These are phyloP conservation scores for Akanthomyces muscarius DNA, from an alignment of 2,329 filamentous ascomycete species.

Conservation along the genomic window DNA sequence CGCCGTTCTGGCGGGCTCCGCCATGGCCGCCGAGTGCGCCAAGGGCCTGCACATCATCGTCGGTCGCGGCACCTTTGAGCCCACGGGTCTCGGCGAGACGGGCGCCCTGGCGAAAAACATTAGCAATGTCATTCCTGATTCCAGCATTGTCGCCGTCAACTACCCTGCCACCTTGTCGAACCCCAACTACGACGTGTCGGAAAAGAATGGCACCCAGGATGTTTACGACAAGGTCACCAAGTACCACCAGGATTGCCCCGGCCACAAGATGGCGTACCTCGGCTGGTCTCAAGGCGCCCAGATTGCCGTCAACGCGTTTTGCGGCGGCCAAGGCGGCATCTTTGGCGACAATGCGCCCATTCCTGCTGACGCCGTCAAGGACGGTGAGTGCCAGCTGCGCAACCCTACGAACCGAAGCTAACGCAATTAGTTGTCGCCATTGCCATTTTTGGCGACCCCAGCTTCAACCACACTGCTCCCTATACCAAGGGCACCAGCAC, in stretches of 20 bases:
- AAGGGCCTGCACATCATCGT: constrained; percentile 38
- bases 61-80: constrained; percentile 36
- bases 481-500: constrained; percentile 37
- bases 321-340: constrained; percentile 30
- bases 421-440: constrained; percentile 35
- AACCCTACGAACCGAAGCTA: constrained; percentile 11
- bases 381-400: constrained; percentile 27
- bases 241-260: constrained; percentile 34
- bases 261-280: constrained; percentile 38
- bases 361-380: constrained; percentile 26
- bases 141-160: constrained; percentile 31
- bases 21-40: constrained; percentile 30
- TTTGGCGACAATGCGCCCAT: constrained; percentile 29
- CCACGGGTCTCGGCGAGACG: constrained; percentile 31
- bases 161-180: constrained; percentile 36
- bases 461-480: constrained; percentile 32
- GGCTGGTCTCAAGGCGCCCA: constrained; percentile 44
- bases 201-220: constrained; percentile 29
- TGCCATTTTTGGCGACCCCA: constrained; percentile 40
- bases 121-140: constrained; percentile 31
- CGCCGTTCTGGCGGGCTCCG: constrained; percentile 22
- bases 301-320: constrained; percentile 35
- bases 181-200: constrained; percentile 33
- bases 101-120: constrained; percentile 33
- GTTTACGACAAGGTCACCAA: constrained; percentile 29